Conservation (phyloP, 169 alveolate genomes). For the Cryptosporidium sp. region DNA sequence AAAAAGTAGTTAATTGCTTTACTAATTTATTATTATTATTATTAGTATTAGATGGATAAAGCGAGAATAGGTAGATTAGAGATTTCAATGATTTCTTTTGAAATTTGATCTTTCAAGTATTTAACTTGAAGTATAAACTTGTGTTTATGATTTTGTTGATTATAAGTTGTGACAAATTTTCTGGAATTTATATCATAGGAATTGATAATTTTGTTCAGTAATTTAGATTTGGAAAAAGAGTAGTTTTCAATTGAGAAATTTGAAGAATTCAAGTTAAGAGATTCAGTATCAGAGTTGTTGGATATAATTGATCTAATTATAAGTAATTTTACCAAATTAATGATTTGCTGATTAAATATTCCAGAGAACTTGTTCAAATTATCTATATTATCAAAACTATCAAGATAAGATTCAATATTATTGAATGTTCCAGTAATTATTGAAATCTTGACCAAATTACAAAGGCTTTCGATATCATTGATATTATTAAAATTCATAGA, state of each 20-base stretch:
- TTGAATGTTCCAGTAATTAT: background rate
- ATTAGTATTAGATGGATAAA: background rate
- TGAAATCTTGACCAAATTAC: conserved; percentile 26
- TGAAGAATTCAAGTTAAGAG: background rate
- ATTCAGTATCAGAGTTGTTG: background rate
- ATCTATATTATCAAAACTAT: background rate
- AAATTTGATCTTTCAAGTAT: background rate
- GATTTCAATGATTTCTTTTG: background rate
- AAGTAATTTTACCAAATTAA: background rate
- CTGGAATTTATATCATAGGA: conserved; percentile 17
- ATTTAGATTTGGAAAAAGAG: background rate
- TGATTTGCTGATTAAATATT: conserved; percentile 6
- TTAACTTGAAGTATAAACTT: background rate
- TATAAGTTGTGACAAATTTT: background rate
- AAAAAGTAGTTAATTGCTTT: too few species aligned
- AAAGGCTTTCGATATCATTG: conserved; percentile 1
- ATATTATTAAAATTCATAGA: background rate
- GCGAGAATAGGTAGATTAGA: conserved; percentile 10
- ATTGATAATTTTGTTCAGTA: background rate
- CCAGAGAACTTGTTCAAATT: conserved; percentile 8
- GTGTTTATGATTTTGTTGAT: background rate
- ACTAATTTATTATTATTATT: background rate
- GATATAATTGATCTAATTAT: background rate
- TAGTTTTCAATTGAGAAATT: background rate
- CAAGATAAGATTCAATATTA: conserved; percentile 17